Percentiles rank a stretch among this genome's conserved stretches.
These are phyloP conservation scores for Bruguiera gymnorhiza DNA, from an alignment of 345 rosid species.

Conservation along the genomic window DNA sequence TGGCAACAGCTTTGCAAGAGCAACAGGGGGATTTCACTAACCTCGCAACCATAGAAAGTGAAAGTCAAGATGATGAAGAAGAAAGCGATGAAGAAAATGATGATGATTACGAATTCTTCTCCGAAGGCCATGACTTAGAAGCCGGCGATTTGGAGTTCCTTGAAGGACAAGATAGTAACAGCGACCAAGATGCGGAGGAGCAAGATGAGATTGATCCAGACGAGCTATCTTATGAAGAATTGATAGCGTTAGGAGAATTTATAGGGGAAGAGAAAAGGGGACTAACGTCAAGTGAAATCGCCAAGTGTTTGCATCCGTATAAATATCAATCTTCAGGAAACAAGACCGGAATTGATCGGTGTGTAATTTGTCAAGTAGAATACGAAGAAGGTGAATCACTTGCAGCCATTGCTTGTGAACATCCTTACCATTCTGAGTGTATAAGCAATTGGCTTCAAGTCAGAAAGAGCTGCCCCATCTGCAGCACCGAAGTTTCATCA, in stretches of 20 bases:
- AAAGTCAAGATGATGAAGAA: constrained; percentile 27
- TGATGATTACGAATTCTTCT: constrained; percentile 47
- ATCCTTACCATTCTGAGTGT: constrained; percentile 64
- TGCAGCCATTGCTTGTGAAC: constrained; percentile 54
- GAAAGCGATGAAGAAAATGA: constrained; percentile 17
- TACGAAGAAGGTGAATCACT: constrained; percentile 55
- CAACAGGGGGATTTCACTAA: constrained; percentile 23
- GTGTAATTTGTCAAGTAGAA: constrained; percentile 78
- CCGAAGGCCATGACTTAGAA: constrained; percentile 37
- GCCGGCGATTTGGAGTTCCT: constrained; percentile 35
- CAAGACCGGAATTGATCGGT: constrained; percentile 44
- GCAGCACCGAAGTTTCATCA: constrained; percentile 48
- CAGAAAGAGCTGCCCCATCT: constrained; percentile 72
- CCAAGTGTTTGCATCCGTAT: constrained; percentile 27
- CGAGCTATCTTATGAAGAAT: constrained; percentile 62
- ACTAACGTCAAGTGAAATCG: constrained; percentile 38
- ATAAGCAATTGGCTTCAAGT: constrained; percentile 65
- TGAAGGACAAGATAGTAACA: constrained; percentile 43
- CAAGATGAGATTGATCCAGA: constrained; percentile 72
- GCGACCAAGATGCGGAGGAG: constrained; percentile 31
- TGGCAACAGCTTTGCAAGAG: constrained; percentile 39
- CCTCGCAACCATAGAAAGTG: constrained; percentile 39
- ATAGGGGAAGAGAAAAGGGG: constrained; percentile 66
- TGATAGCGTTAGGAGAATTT: constrained; percentile 64
- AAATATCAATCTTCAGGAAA: constrained; percentile 15